Conservation (phyloP, 2,329 filamentous ascomycete genomes). For the Arthrobotrys iridis region DNA sequence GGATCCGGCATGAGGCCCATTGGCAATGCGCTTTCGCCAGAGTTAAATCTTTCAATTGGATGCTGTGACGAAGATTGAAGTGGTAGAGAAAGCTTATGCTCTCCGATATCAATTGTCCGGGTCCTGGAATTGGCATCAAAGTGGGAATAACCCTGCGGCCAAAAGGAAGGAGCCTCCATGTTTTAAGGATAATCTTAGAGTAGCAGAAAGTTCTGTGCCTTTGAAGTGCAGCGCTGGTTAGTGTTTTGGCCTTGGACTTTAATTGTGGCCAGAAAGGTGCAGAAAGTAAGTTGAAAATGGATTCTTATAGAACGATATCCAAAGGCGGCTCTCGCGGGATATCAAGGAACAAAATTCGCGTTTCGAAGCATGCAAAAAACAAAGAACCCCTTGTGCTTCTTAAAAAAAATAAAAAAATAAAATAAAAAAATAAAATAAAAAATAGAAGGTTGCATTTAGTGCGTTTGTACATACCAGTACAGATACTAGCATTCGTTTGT, state of each 20-base stretch:
- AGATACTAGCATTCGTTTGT: background rate
- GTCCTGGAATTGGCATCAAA: conserved; percentile 16
- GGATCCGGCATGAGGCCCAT: conserved; percentile 43
- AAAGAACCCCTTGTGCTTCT: background rate
- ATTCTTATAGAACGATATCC: too few relatives aligned
- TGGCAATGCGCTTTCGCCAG: conserved; percentile 35
- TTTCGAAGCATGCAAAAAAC: background rate
- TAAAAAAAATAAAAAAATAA: too few relatives aligned
- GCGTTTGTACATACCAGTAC: conserved; percentile 2
- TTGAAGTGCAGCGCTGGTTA: background rate
- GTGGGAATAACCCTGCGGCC: conserved; percentile 16
- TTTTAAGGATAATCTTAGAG: background rate
- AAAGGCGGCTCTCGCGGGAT: too few relatives aligned
- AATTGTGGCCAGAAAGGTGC: too few relatives aligned
- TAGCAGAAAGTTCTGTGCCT: too few relatives aligned
- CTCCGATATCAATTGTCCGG: conserved; percentile 43
- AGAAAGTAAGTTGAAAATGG: background rate
- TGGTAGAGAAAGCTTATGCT: conserved; percentile 49
- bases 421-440: too few relatives aligned
- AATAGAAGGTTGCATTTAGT: too few relatives aligned
- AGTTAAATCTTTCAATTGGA: conserved; percentile 45
- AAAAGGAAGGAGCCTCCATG: conserved; percentile 36
- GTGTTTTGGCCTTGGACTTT: too few relatives aligned
- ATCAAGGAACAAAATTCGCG: too few relatives aligned
- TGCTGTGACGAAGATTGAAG: conserved; percentile 30